Evolutionary conservation across 352 stramenopile species (phyloP).

Genomic region (Albugo laibachii): DNA sequence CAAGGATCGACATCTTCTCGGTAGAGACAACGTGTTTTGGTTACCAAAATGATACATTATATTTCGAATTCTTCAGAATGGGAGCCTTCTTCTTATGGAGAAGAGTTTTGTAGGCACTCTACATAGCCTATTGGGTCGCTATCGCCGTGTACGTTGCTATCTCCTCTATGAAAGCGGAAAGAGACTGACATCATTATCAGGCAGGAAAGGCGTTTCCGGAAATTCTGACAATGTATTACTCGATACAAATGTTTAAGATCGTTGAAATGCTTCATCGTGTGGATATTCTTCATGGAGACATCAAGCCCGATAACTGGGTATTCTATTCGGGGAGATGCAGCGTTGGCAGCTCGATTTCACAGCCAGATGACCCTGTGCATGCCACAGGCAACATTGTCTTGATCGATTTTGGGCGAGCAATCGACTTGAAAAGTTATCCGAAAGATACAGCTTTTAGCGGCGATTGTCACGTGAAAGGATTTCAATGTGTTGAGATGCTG

Average conservation of each 20-base stretch:
- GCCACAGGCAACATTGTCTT: constrained; percentile 31
- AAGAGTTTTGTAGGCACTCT: constrained; percentile 46
- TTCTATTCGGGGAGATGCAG: constrained; percentile 14
- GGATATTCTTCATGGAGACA: constrained; percentile 57
- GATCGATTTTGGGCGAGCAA: constrained; percentile 73
- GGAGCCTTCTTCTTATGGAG: constrained; percentile 49
- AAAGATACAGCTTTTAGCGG: constrained; percentile 31
- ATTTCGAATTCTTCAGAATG: constrained; percentile 23
- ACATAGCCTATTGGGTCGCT: constrained; percentile 56
- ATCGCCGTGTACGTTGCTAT: constrained; percentile 34
- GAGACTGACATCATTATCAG: constrained; percentile 9
- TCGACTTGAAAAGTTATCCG: constrained; percentile 46
- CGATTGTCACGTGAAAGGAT: constrained; percentile 68
- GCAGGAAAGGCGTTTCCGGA: constrained; percentile 36
- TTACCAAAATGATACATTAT: too few species aligned
- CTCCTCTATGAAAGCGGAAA: neutral
- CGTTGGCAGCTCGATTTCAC: neutral
- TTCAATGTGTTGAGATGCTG: constrained; percentile 74
- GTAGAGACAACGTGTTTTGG: constrained; percentile 7
- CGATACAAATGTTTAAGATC: constrained; percentile 57
- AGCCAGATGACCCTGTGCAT: constrained; percentile 1
- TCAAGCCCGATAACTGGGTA: constrained; percentile 80
- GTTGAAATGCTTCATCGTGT: constrained; percentile 40
- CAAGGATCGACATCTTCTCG: constrained; percentile 33
- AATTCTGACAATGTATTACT: constrained; percentile 46